Percentiles rank a stretch among this genome's conserved stretches.
phyloP scores from a whole-genome alignment of 805 yeast species.

The Starmerella sirachaensis region DNA sequence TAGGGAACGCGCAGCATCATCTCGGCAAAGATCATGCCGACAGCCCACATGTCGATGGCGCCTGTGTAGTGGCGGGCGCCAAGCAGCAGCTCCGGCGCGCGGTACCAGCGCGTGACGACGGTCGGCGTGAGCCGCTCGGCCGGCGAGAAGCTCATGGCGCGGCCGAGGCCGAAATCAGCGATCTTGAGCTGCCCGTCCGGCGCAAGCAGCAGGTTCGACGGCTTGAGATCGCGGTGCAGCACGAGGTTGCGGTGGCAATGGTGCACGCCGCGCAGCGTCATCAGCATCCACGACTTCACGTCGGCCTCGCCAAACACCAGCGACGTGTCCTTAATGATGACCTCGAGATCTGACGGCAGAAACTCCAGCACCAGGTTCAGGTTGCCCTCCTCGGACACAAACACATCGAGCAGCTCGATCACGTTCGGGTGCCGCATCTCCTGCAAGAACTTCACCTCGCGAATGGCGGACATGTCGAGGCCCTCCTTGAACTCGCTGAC shows the following conservation, averaged over 20 bases:
- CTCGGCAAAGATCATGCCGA: slow-evolving; percentile 93
- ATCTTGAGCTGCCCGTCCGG: slow-evolving; percentile 80
- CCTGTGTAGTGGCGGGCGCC: slow-evolving; percentile 84
- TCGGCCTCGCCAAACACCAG: slow-evolving; percentile 74
- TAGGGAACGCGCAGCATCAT: slow-evolving; percentile 91
- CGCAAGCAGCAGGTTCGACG: slow-evolving; percentile 75
- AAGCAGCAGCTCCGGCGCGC: slow-evolving; percentile 86
- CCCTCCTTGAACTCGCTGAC: slow-evolving; percentile 93
- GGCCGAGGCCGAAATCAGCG: slow-evolving; percentile 95
- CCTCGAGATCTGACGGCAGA: slow-evolving; percentile 83
- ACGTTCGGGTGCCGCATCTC: slow-evolving; percentile 76
- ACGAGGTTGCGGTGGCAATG: slow-evolving; percentile 90
- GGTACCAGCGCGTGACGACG: slow-evolving; percentile 95
- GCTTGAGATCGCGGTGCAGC: slow-evolving; percentile 86
- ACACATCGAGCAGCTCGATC: slow-evolving; percentile 81
- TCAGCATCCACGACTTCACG: slow-evolving; percentile 83
- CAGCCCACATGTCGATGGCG: slow-evolving; percentile 91
- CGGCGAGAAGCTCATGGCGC: slow-evolving; percentile 61
- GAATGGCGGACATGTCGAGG: slow-evolving; percentile 88
- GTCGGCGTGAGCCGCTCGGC: slow-evolving; percentile 66
- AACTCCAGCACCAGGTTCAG: slow-evolving; percentile 86
- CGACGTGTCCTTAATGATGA: slow-evolving; percentile 66
- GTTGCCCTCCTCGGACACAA: slow-evolving; percentile 42
- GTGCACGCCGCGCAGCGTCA: slow-evolving; percentile 89
- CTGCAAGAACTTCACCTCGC: slow-evolving; percentile 83